phyloP scores from a whole-genome alignment of 1,284 basidiomycete genomes.

The Omphalotus olearius region DNA sequence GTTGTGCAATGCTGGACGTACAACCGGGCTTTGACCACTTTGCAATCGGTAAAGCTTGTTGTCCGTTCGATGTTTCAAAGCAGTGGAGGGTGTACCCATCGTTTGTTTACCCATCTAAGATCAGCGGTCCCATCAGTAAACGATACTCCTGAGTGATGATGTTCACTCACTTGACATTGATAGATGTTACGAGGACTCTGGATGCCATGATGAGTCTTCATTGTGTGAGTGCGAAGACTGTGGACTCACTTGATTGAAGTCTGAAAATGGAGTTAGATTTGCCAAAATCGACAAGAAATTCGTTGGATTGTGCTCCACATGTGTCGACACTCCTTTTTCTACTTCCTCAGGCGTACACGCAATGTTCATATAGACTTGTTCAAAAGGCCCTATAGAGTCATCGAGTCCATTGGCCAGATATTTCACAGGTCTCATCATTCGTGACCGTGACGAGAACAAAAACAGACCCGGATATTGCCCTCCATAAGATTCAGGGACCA shows the following conservation, averaged over 20 bases:
- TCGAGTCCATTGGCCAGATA: slow-evolving; percentile 83
- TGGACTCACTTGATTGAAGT: slow-evolving; percentile 88
- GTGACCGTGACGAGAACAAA: slow-evolving; percentile 82
- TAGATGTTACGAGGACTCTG: slow-evolving; percentile 86
- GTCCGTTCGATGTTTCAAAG: slow-evolving; percentile 89
- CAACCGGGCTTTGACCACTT: slow-evolving; percentile 92
- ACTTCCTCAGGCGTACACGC: slow-evolving; percentile 91
- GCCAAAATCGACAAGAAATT: slow-evolving; percentile 90
- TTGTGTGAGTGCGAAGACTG: slow-evolving; percentile 3
- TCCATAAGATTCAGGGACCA: slow-evolving; percentile 85
- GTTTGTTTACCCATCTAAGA: slow-evolving; percentile 98
- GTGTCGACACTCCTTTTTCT: slow-evolving; percentile 77
- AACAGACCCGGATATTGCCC: slow-evolving; percentile 98
- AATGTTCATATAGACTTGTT: slow-evolving; percentile 99
- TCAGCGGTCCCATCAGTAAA: slow-evolving; percentile 1
- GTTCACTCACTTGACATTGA: slow-evolving; percentile 67
- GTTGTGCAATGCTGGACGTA: slow-evolving; percentile 89
- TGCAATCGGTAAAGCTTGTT: slow-evolving; percentile 98
- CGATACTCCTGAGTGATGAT: not conserved
- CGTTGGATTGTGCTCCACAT: slow-evolving; percentile 93
- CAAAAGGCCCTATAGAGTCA: slow-evolving; percentile 94
- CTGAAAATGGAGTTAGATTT: slow-evolving; percentile 83
- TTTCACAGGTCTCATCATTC: slow-evolving; percentile 99
- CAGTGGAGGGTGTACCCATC: slow-evolving; percentile 97
- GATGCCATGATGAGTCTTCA: not conserved